phyloP scores from a whole-genome alignment of 495 filamentous ascomycete species.

The Xylaria bambusicola region DNA sequence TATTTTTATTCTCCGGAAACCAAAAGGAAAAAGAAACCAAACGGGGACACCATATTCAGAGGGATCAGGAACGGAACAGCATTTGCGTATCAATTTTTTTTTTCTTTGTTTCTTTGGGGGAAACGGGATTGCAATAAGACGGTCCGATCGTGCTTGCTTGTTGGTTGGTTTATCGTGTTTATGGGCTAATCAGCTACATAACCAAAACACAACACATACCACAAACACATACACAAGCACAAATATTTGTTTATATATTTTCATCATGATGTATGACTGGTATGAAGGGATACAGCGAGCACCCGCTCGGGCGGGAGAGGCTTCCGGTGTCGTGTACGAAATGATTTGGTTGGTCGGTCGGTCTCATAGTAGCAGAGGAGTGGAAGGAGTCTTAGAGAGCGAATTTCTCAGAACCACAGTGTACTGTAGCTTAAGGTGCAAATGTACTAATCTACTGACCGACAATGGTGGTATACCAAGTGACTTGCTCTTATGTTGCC shows the following conservation, averaged over 20 bases:
- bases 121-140: not conserved
- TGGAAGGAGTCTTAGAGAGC: not conserved
- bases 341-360: not conserved
- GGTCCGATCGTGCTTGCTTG: no score
- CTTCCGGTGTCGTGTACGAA: constrained; percentile 4
- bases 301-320: not conserved
- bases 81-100: no score
- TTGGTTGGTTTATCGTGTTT: no score
- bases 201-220: no score
- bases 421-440: no score
- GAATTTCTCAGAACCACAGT: not conserved
- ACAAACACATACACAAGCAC: not conserved
- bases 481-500: no score
- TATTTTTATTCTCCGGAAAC: no score
- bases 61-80: not conserved
- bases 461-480: no score
- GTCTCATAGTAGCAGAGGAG: no score
- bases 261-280: constrained; percentile 15
- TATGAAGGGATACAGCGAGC: not conserved
- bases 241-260: constrained; percentile 2
- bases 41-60: not conserved
- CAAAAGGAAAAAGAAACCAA: no score
- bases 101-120: constrained; percentile 1
- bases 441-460: no score
- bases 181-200: no score